Evolutionary conservation across 768 basidiomycete genomes (phyloP).

Genomic region (Podaxis pistillaris): DNA sequence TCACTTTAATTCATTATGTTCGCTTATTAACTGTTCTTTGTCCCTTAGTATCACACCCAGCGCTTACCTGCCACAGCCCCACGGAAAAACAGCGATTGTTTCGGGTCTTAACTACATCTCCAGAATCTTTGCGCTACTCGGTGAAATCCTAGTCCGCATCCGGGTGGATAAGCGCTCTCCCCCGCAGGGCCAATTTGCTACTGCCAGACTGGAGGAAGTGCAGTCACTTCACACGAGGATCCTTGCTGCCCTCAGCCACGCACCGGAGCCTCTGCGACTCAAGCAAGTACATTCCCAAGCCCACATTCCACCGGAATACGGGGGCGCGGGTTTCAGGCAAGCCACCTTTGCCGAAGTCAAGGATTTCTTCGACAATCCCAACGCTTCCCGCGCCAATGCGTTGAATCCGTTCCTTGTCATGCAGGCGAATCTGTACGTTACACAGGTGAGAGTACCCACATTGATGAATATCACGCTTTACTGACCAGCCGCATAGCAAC

Average conservation of each 20-base stretch:
- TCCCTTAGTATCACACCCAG: conserved; percentile 72
- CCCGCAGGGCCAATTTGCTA: conserved; percentile 82
- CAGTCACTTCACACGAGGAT: conserved; percentile 78
- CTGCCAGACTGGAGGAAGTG: conserved; percentile 81
- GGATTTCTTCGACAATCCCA: conserved; percentile 90
- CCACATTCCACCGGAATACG: conserved; percentile 56
- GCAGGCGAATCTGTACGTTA: conserved; percentile 91
- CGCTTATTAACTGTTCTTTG: conserved; percentile 21
- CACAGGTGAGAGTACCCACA: conserved; percentile 56
- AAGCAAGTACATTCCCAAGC: conserved; percentile 53
- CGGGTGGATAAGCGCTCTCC: conserved; percentile 85
- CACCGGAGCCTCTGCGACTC: conserved; percentile 72
- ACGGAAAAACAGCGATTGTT: conserved; percentile 79
- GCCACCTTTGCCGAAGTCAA: conserved; percentile 86
- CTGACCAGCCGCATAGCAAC: conserved; percentile 56
- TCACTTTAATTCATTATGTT: conserved; percentile 29
- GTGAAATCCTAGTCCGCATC: conserved; percentile 84
- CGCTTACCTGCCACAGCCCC: conserved; percentile 84
- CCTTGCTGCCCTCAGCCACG: conserved; percentile 68
- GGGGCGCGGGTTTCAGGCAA: conserved; percentile 73
- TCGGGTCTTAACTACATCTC: conserved; percentile 87
- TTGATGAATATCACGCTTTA: neutral
- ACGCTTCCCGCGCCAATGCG: conserved; percentile 81
- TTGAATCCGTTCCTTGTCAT: conserved; percentile 89
- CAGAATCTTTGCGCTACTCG: conserved; percentile 80